Conservation (phyloP, 1,139 yeast genomes). For the Candida tunisiensis region DNA sequence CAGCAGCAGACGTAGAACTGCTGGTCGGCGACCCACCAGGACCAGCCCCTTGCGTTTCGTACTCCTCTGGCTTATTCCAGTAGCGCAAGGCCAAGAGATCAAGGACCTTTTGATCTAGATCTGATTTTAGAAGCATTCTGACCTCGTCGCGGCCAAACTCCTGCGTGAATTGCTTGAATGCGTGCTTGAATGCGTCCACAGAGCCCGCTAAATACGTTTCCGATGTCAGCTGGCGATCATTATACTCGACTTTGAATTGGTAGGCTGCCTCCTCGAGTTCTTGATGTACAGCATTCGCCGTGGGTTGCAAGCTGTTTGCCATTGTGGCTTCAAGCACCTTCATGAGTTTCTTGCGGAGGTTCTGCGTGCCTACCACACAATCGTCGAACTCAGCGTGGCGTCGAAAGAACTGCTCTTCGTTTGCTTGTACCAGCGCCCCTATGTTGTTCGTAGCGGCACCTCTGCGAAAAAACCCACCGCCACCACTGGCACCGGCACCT, state of each 20-base stretch:
- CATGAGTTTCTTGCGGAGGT: constrained; percentile 66
- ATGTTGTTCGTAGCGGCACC: constrained; percentile 11
- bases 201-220: constrained; percentile 88
- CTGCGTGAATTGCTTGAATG: constrained; percentile 74
- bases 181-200: constrained; percentile 70
- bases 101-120: constrained; percentile 74
- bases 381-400: constrained; percentile 44
- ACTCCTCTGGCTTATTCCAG: constrained; percentile 54
- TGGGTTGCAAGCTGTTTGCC: constrained; percentile 80
- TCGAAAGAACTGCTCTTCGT: constrained; percentile 28
- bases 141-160: constrained; percentile 74
- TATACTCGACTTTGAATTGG: constrained; percentile 88
- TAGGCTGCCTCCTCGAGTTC: constrained; percentile 90
- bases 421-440: constrained; percentile 24
- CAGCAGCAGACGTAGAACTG: too few species aligned
- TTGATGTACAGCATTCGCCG: constrained; percentile 69
- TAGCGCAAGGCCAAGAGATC: constrained; percentile 80
- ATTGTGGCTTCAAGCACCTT: constrained; percentile 77
- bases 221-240: constrained; percentile 85
- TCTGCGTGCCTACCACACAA: constrained; percentile 63
- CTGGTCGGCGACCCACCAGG: constrained; percentile 1
- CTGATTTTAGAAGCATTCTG: constrained; percentile 60
- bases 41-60: constrained; percentile 1
- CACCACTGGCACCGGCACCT: too few species aligned
- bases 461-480: constrained; percentile 18